Percentiles rank a stretch among this genome's conserved stretches.
Conservation (phyloP, 805 yeast species). For the Deakozyma indianensis region DNA sequence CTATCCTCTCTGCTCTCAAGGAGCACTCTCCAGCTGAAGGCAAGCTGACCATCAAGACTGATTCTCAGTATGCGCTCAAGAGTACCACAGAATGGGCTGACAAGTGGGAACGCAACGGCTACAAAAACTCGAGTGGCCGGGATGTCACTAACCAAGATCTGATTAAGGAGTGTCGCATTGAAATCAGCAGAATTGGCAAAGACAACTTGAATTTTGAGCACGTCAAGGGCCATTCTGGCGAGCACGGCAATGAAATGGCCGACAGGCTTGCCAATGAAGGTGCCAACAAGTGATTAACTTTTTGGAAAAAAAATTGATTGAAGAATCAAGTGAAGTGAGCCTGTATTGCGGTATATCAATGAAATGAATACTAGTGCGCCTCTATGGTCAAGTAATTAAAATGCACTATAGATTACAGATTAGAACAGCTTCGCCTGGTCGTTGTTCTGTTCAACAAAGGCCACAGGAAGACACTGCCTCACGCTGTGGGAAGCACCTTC, state of each 20-base stretch:
- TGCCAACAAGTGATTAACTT: too few relatives aligned
- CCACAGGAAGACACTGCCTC: too few relatives aligned
- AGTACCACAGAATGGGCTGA: constrained; percentile 42
- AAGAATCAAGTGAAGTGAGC: too few relatives aligned
- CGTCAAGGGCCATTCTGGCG: constrained; percentile 62
- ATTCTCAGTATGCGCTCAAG: constrained; percentile 54
- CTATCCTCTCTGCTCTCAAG: constrained; percentile 42
- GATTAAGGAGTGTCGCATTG: constrained; percentile 23
- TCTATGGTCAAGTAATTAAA: too few relatives aligned
- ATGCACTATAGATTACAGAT: too few relatives aligned
- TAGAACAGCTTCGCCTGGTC: too few relatives aligned
- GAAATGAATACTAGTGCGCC: too few relatives aligned
- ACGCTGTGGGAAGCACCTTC: constrained; percentile 20
- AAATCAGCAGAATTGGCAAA: constrained; percentile 23
- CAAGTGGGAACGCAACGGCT: constrained; percentile 45
- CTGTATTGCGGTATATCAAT: too few relatives aligned
- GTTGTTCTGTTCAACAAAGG: too few relatives aligned
- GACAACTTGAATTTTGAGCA: constrained; percentile 33
- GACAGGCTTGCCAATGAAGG: constrained; percentile 62
- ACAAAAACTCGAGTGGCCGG: constrained; percentile 30
- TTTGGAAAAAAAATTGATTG: too few relatives aligned
- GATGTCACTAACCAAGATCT: constrained; percentile 40
- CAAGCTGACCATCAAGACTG: constrained; percentile 36
- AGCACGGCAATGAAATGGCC: constrained; percentile 61
- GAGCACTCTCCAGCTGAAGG: constrained; percentile 20